A percentile compares a stretch with the other conserved stretches of the same genome.
phyloP scores from a whole-genome alignment of 2,329 filamentous ascomycete species.

The Cordyceps farinosa region DNA sequence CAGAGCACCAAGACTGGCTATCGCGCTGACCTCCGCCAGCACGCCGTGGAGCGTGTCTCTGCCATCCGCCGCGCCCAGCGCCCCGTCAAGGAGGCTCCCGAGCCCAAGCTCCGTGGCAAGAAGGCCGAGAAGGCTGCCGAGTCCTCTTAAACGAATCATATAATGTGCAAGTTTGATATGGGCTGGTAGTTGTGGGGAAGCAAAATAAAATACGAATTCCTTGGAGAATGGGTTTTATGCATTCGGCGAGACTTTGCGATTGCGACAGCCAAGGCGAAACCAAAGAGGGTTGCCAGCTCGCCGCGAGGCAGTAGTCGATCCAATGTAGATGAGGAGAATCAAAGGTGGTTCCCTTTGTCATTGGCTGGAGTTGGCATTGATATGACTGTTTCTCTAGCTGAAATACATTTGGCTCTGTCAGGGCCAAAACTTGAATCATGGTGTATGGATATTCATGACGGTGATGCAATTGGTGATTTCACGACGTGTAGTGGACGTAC shows the following conservation, averaged over 20 bases:
- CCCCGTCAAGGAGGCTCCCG: constrained; percentile 70
- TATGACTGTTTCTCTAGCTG: constrained; percentile 17
- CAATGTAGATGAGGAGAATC: constrained; percentile 14
- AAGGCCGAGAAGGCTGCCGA: constrained; percentile 72
- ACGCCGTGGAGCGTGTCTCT: constrained; percentile 81
- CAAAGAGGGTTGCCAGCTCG: background rate
- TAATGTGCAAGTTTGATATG: background rate
- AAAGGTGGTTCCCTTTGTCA: constrained; percentile 19
- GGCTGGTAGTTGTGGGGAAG: background rate
- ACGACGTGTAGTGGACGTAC: background rate
- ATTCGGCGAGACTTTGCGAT: background rate
- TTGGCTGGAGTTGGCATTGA: constrained; percentile 23
- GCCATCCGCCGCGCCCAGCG: constrained; percentile 78
- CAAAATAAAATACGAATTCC: background rate
- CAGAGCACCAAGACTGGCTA: constrained; percentile 80
- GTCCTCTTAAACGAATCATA: constrained; percentile 19
- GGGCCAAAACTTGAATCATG: constrained; percentile 5
- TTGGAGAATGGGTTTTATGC: constrained; percentile 6
- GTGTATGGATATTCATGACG: background rate
- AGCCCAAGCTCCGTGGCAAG: constrained; percentile 72
- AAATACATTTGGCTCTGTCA: constrained; percentile 9
- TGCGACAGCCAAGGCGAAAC: background rate
- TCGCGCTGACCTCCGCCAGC: constrained; percentile 71
- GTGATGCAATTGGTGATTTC: background rate
- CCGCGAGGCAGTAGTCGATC: constrained; percentile 2